These are phyloP conservation scores for Anisodus acutangulus DNA, from an alignment of 257 asterid genomes.

Conservation along the genomic window DNA sequence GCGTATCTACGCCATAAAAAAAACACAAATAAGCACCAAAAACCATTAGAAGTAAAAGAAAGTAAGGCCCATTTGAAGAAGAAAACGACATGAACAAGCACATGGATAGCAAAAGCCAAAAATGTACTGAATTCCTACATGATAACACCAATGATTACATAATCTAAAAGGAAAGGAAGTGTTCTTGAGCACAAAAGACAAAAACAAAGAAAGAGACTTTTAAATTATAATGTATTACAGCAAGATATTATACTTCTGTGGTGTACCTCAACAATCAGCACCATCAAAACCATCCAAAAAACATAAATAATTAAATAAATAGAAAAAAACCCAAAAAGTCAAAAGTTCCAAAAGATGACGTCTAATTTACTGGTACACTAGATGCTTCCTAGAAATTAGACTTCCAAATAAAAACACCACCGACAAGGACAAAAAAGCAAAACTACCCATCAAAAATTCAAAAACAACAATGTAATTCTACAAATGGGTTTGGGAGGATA, in stretches of 20 bases:
- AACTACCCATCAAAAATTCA: neutral
- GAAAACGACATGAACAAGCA: conserved; percentile 28
- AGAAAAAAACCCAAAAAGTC: conserved; percentile 13
- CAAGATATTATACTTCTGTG: neutral
- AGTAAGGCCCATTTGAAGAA: conserved; percentile 19
- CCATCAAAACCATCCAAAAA: conserved; percentile 25
- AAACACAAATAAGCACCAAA: conserved; percentile 22
- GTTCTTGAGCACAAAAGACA: conserved; percentile 26
- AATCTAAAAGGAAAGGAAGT: conserved; percentile 28
- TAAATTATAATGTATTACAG: neutral
- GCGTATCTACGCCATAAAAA: conserved; percentile 42
- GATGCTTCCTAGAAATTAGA: conserved; percentile 18
- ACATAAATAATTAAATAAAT: neutral
- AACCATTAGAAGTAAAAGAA: neutral
- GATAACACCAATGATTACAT: conserved; percentile 26
- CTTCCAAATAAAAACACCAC: neutral
- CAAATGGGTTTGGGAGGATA: too few relatives aligned
- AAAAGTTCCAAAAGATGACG: conserved; percentile 34
- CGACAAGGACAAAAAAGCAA: neutral
- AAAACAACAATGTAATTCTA: too few relatives aligned
- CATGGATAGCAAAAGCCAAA: conserved; percentile 30
- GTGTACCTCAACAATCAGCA: conserved; percentile 21
- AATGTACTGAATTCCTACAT: conserved; percentile 28
- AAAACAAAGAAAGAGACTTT: conserved; percentile 7
- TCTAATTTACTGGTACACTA: conserved; percentile 36